Conservation (phyloP, 257 asterid species). For the Knoxia roxburghii region DNA sequence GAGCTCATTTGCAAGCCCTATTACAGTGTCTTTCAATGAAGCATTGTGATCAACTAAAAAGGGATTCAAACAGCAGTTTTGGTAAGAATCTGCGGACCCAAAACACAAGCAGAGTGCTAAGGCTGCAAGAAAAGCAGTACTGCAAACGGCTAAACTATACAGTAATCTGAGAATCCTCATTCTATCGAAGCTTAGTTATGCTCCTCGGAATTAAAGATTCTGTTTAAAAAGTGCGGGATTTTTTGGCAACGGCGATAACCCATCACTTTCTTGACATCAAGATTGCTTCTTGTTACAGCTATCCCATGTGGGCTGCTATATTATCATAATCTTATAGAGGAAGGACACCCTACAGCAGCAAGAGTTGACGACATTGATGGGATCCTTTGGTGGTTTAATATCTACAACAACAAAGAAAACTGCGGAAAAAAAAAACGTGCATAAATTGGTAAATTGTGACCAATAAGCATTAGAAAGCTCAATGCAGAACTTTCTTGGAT, state of each 20-base stretch:
- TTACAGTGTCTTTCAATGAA: constrained; percentile 20
- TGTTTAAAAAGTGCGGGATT: neutral
- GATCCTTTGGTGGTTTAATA: no score
- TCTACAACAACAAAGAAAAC: neutral
- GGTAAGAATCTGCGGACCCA: neutral
- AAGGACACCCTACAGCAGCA: no score
- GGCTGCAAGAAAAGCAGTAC: neutral
- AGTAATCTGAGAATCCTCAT: neutral
- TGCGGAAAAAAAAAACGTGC: constrained; percentile 4
- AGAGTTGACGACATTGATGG: neutral
- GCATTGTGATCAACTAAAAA: constrained; percentile 16
- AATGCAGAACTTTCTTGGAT: neutral
- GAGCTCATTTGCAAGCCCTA: constrained; percentile 23
- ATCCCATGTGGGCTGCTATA: neutral
- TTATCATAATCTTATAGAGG: neutral
- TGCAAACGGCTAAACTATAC: neutral
- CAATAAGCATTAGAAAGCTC: neutral
- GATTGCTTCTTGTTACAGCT: neutral
- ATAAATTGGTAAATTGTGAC: neutral
- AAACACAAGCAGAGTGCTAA: neutral
- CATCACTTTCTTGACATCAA: neutral
- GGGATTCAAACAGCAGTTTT: constrained; percentile 9
- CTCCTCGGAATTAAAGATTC: neutral
- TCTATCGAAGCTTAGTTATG: neutral
- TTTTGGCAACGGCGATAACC: neutral